Evolutionary conservation across 2,329 filamentous ascomycete species (phyloP).

Genomic region (Stylonectria norvegica): DNA sequence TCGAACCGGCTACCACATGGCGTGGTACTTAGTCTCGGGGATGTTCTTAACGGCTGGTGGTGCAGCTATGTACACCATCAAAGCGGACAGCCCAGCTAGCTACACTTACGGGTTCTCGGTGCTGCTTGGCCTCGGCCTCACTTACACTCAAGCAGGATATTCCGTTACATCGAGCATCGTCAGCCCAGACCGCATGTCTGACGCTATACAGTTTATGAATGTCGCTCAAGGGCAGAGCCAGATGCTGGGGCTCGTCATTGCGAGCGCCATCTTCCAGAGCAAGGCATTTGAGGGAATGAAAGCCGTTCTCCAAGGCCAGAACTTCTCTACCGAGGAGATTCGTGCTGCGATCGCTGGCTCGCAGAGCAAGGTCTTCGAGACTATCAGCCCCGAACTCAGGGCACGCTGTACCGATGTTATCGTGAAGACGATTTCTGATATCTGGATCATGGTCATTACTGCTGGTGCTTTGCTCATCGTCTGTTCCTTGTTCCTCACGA

Average conservation of each 20-base stretch:
- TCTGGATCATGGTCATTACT: conserved; percentile 15
- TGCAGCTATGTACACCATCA: conserved; percentile 9
- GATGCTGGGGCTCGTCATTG: conserved; percentile 10
- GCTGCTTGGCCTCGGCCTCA: conserved; percentile 15
- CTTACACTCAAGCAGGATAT: conserved; percentile 11
- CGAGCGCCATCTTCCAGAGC: conserved; percentile 13
- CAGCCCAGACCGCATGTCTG: conserved; percentile 7
- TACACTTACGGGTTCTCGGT: conserved; percentile 18
- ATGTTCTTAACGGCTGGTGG: conserved; percentile 7
- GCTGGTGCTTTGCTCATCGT: conserved; percentile 10
- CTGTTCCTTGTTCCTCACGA: conserved; percentile 11
- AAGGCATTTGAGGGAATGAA: conserved; percentile 12
- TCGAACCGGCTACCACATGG: conserved; percentile 10
- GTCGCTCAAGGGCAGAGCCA: conserved; percentile 15
- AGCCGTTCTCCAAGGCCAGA: conserved; percentile 7
- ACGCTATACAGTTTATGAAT: conserved; percentile 15
- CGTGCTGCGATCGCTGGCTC: conserved; percentile 12
- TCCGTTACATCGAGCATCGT: conserved; percentile 5
- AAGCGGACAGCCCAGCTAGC: conserved; percentile 9
- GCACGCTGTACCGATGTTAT: conserved; percentile 8
- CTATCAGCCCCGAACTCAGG: conserved; percentile 6
- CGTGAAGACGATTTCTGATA: conserved; percentile 12
- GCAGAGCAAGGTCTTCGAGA: conserved; percentile 10
- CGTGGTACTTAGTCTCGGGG: conserved; percentile 10
- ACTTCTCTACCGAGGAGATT: conserved; percentile 11